Conservation (phyloP, 2,329 filamentous ascomycete species). For the Fusarium praegraminearum region DNA sequence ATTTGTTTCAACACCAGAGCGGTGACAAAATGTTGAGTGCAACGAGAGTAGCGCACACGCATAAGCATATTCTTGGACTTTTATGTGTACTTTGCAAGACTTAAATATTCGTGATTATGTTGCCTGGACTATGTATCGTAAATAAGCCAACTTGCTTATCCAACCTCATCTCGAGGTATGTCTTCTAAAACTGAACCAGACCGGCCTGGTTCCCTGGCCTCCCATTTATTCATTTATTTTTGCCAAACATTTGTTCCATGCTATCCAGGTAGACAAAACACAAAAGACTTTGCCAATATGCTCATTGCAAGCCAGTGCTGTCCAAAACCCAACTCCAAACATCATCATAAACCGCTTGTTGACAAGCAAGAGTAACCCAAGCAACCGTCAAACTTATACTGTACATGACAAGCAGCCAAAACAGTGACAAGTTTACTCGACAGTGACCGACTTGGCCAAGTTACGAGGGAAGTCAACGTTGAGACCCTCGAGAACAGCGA, state of each 20-base stretch:
- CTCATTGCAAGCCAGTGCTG: conserved; percentile 45
- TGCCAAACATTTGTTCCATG: conserved; percentile 37
- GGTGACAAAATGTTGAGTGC: neutral
- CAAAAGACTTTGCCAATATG: conserved; percentile 40
- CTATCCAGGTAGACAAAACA: conserved; percentile 44
- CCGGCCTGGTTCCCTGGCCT: conserved; percentile 41
- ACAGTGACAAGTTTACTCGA: conserved; percentile 75
- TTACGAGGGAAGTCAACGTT: conserved; percentile 99
- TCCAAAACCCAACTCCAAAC: conserved; percentile 48
- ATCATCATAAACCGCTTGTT: conserved; percentile 44
- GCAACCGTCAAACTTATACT: conserved; percentile 38
- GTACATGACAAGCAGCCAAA: conserved; percentile 35
- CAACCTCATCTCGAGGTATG: conserved; percentile 31
- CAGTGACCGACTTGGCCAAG: conserved; percentile 98
- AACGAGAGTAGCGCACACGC: conserved; percentile 16
- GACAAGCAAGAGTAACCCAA: conserved; percentile 36
- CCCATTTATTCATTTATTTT: conserved; percentile 42
- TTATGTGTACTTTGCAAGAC: conserved; percentile 19
- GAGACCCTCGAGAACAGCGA: conserved; percentile 93
- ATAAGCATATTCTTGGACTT: neutral
- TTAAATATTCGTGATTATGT: conserved; percentile 40
- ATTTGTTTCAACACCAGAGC: neutral
- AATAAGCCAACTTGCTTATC: conserved; percentile 34
- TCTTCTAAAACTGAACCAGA: conserved; percentile 45
- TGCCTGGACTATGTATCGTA: conserved; percentile 39